Evolutionary conservation across 148 eudicot species (phyloP), one percentile per base, ranked within the genome.

Genomic region (Diospyros kaki): DNA sequence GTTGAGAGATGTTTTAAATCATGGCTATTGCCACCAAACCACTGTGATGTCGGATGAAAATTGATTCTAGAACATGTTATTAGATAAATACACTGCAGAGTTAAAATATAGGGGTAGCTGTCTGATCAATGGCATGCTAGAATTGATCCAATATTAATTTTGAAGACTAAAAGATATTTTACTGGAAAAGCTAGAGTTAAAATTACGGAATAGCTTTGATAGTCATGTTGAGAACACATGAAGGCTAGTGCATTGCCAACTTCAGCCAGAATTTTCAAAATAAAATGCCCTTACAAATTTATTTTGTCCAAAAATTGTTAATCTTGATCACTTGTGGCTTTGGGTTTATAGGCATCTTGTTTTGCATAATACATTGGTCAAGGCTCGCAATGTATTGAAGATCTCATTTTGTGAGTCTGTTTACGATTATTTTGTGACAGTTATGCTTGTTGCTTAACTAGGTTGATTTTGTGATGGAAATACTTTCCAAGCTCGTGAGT

Each of bases 401-500:
- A n/a, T 41, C n/a, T 50, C 9, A 60, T 12, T 58, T 44, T 59
- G 39, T 11, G 38, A 28, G 0, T 48, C 6, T 46, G 39, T 18
- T 15, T 12, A 28, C 28, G 28, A 28, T 28, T 28, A 28, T 28
- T 40, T 38, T 58, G 46, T 63, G 41, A 56, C 54, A 54, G 39
- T 9, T 52, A 45, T 83, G 59, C 76, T 51, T 73, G 15, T 50
- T 78, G 11, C 71, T 63, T 76, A 17, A 76, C 64, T 81, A 94
- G 98, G 98, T 94, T 71, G 92, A 94, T 81, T 92, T 90, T 83
- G 90, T 94, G 76, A 94, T 94, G 98, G 97, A 92, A 79, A 84
- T 94, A 68, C 86, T 94, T 63, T 89, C 91, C 74, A 92, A 89
- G 84, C 97, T 94, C 65, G 91, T 94, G 60, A 81, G 63, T 73